phyloP scores from a whole-genome alignment of 1,284 basidiomycete species.

The Fomitopsis palustris region DNA sequence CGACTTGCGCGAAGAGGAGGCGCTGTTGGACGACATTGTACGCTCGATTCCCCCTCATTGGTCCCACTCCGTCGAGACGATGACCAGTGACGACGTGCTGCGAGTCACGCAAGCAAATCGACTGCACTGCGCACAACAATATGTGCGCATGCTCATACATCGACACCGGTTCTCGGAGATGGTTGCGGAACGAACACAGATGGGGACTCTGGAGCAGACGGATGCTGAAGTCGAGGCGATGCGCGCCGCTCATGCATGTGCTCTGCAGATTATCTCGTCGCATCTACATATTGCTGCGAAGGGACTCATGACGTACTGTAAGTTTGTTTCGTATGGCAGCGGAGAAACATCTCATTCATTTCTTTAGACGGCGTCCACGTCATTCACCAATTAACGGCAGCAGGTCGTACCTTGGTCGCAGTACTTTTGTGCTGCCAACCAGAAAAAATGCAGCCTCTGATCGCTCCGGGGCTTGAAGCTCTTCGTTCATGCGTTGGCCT shows the following conservation, averaged over 20 bases:
- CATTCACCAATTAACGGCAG: constrained; percentile 89
- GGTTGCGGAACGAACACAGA: constrained; percentile 58
- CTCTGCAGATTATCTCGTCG: constrained; percentile 77
- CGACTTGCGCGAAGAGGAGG: constrained; percentile 76
- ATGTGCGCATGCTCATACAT: constrained; percentile 77
- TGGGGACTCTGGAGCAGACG: constrained; percentile 44
- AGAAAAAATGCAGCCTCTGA: constrained; percentile 65
- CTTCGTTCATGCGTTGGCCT: constrained; percentile 82
- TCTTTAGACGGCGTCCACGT: constrained; percentile 83
- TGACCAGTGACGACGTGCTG: constrained; percentile 83
- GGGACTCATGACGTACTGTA: constrained; percentile 91
- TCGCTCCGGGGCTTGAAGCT: constrained; percentile 78
- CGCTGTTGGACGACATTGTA: constrained; percentile 75
- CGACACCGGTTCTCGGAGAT: constrained; percentile 72
- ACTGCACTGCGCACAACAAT: constrained; percentile 81
- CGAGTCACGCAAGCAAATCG: constrained; percentile 84
- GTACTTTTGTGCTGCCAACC: constrained; percentile 78
- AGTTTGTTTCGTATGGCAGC: constrained; percentile 30
- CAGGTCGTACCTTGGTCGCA: constrained; percentile 85
- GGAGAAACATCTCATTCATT: constrained; percentile 4
- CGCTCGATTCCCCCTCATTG: constrained; percentile 71
- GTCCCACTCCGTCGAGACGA: constrained; percentile 76
- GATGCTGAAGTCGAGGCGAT: constrained; percentile 69
- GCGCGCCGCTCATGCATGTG: constrained; percentile 64
- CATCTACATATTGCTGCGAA: constrained; percentile 83